phyloP scores from a whole-genome alignment of 495 filamentous ascomycete genomes.

The Achaetomiella virescens region DNA sequence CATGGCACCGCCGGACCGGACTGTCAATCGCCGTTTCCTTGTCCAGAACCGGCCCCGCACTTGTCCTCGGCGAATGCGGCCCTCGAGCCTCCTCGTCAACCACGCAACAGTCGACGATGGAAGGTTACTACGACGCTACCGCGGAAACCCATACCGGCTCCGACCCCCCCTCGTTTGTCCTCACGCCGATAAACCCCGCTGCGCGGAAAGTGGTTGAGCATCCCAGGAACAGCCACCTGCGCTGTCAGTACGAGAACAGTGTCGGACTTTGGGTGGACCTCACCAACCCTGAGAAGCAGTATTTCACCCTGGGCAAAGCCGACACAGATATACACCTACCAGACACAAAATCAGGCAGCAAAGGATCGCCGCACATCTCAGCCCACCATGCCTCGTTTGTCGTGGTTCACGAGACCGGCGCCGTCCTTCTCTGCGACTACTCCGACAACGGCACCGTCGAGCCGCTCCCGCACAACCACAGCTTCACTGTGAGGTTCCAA shows the following conservation, averaged over 20 bases:
- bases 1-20: not conserved
- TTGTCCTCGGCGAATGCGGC: not conserved
- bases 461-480: slow-evolving; percentile 9
- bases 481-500: slow-evolving; percentile 20
- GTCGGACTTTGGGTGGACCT: slow-evolving; percentile 25
- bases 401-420: slow-evolving; percentile 21
- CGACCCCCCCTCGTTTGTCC: not conserved
- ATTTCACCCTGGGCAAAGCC: slow-evolving; percentile 18
- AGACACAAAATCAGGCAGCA: slow-evolving; percentile 7
- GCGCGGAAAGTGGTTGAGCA: slow-evolving; percentile 3
- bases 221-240: not conserved
- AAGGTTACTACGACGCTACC: not conserved
- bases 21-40: not conserved
- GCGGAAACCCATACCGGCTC: not conserved
- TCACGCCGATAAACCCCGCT: not conserved
- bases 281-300: slow-evolving; percentile 7
- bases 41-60: not conserved
- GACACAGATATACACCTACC: slow-evolving; percentile 26
- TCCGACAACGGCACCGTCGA: slow-evolving; percentile 19
- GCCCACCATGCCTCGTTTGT: slow-evolving; percentile 25
- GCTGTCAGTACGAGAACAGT: not conserved
- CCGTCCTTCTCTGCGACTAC: slow-evolving; percentile 26
- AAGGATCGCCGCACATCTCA: slow-evolving; percentile 18
- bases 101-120: slow-evolving; percentile 1
- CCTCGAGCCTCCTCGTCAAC: not conserved